These are phyloP conservation scores for Moringa oleifera DNA, from an alignment of 345 rosid species.

Conservation along the genomic window DNA sequence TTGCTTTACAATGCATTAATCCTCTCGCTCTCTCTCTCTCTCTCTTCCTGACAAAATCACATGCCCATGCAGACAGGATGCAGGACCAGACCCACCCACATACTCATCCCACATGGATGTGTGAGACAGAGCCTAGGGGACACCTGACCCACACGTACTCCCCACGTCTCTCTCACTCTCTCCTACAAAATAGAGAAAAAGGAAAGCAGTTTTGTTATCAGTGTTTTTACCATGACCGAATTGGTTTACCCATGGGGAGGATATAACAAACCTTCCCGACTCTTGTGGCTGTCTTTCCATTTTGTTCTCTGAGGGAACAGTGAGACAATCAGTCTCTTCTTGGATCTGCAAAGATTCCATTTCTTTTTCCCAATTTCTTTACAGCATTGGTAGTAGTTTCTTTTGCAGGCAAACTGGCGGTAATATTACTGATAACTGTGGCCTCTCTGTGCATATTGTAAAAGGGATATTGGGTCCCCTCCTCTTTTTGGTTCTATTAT, in stretches of 20 bases:
- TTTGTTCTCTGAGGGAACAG: constrained; percentile 26
- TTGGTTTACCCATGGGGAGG: constrained; percentile 3
- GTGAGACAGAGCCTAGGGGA: constrained; percentile 28
- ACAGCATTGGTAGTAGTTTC: constrained; percentile 15
- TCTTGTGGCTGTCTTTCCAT: constrained; percentile 32
- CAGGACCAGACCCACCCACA: constrained; percentile 55
- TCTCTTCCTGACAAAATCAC: constrained; percentile 46
- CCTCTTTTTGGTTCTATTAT: constrained; percentile 18
- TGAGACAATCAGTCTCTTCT: constrained; percentile 27
- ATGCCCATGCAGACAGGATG: constrained; percentile 49
- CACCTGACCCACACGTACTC: constrained; percentile 31
- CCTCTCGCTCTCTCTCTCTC: constrained; percentile 7
- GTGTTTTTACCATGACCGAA: constrained; percentile 5
- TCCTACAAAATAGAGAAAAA: constrained; percentile 4
- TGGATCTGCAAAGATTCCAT: constrained; percentile 55
- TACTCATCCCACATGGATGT: constrained; percentile 54
- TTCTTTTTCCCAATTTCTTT: constrained; percentile 18
- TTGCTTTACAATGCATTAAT: not conserved
- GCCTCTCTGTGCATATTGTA: constrained; percentile 20
- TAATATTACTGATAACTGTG: constrained; percentile 14
- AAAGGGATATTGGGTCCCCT: constrained; percentile 23
- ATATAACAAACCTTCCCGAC: constrained; percentile 23
- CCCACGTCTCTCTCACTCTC: constrained; percentile 11
- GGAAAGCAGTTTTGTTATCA: not conserved
- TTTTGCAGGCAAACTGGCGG: constrained; percentile 15